phyloP scores from a whole-genome alignment of 768 basidiomycete genomes.

The Mycena metata region DNA sequence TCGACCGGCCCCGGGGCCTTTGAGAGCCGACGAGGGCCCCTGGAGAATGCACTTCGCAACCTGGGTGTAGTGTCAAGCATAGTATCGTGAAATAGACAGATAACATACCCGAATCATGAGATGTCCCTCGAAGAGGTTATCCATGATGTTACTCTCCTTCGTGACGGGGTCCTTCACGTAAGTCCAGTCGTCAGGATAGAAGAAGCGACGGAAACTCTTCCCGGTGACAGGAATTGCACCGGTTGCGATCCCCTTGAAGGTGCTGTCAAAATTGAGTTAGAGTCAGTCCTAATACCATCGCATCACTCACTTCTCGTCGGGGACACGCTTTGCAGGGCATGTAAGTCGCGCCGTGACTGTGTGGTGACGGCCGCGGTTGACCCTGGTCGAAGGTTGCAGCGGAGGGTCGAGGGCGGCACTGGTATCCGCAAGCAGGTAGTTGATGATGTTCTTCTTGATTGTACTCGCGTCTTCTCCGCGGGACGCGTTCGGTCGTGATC shows the following conservation, averaged over 20 bases:
- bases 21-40: not conserved
- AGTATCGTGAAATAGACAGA: not conserved
- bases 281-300: too few relatives aligned
- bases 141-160: too few relatives aligned
- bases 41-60: not conserved
- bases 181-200: too few relatives aligned
- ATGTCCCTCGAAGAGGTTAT: not conserved
- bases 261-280: too few relatives aligned
- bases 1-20: not conserved
- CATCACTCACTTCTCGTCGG: not conserved
- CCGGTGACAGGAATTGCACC: too few relatives aligned
- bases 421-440: not conserved
- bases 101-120: not conserved
- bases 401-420: not conserved
- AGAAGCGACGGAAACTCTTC: too few relatives aligned
- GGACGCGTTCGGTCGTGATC: not conserved
- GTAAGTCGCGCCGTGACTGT: not conserved
- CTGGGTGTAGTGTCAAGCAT: not conserved
- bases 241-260: too few relatives aligned
- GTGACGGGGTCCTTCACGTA: too few relatives aligned
- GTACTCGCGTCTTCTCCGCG: constrained; percentile 21
- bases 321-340: not conserved
- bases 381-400: not conserved
- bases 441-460: not conserved
- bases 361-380: not conserved